Base-by-base conservation (phyloP, 1,284 basidiomycete species). In the Neolentinus lepideus region DNA sequence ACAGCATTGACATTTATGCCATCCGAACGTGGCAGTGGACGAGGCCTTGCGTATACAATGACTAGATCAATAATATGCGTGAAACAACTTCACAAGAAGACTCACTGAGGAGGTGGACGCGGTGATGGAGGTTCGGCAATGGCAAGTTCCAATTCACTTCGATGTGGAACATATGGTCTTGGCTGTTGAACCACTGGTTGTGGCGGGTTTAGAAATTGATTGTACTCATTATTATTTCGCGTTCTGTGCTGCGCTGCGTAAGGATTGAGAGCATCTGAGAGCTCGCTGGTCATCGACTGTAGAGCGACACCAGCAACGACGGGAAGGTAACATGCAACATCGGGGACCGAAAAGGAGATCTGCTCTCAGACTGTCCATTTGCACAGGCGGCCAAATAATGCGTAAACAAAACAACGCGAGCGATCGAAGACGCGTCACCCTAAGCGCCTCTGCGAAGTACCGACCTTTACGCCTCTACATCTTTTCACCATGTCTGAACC, bases 191-290 rank as follows among this genome's bases (percentile, higher is more conserved):
- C 57, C 25, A 65, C 62, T 0, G 64, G 64, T 6, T 69, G 70
- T 27, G 62, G 63, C n/a, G 61, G 57, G 10, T 66, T n/a, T 68
- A 60, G 52, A 46, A 21, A 27, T 52, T 25, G 52, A 33, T 47
- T 58, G 75, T 68, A n/a, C 72, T 61, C 56, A 52, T 52, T 50
- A 16, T 12, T 50, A 21, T 3, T 25, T 3, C 51, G 27, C 10
- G 51, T 12, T 33, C 29, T 36, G 27, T n/a, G 3, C 26, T 80
- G 78, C 53, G 72, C 75, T 58, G 78, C 74, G 62, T 80, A 73
- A 9, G 85, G 86, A 66, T 89, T 89, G 62, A 89, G 81, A 21
- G 87, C 87, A 66, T 89, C 82, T 2, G 82, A 84, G 55, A 89
- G 80, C 68, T 88, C 85, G 71, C 85, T 89, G 60, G 81, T 78